These are phyloP conservation scores for Penicillium olsonii DNA, from an alignment of 2,329 filamentous ascomycete genomes.

Conservation along the genomic window DNA sequence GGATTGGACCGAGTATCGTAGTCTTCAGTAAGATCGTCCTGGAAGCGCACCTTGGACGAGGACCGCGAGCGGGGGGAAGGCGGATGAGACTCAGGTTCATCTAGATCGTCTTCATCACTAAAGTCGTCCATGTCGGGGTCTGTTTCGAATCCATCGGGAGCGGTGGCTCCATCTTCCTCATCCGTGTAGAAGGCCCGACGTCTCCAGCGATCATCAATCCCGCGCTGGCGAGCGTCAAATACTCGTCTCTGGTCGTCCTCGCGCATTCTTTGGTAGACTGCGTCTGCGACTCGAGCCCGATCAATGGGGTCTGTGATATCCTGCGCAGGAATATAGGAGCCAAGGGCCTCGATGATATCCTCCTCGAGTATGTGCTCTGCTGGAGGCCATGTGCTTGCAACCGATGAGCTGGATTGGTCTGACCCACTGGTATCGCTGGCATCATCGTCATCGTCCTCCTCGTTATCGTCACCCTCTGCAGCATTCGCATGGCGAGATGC, in stretches of 20 bases:
- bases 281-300: conserved; percentile 41
- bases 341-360: conserved; percentile 47
- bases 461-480: conserved; percentile 12
- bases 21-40: conserved; percentile 67
- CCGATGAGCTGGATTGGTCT: conserved; percentile 30
- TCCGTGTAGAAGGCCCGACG: conserved; percentile 80
- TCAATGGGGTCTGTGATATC: conserved; percentile 47
- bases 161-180: conserved; percentile 74
- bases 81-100: conserved; percentile 39
- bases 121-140: conserved; percentile 42
- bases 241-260: conserved; percentile 40
- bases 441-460: conserved; percentile 21
- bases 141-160: conserved; percentile 61
- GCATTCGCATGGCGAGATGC: conserved; percentile 9
- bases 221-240: conserved; percentile 40
- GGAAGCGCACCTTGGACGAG: conserved; percentile 77
- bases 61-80: conserved; percentile 65
- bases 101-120: conserved; percentile 60
- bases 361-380: conserved; percentile 40
- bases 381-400: conserved; percentile 40
- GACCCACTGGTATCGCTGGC: conserved; percentile 21
- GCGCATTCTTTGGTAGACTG: conserved; percentile 41
- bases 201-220: conserved; percentile 71
- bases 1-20: conserved; percentile 70
- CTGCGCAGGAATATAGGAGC: conserved; percentile 42